A percentile compares a stretch with the other conserved stretches of the same genome.
phyloP scores from a whole-genome alignment of 2,329 filamentous ascomycete genomes.

The Venturiaceae sp. region DNA sequence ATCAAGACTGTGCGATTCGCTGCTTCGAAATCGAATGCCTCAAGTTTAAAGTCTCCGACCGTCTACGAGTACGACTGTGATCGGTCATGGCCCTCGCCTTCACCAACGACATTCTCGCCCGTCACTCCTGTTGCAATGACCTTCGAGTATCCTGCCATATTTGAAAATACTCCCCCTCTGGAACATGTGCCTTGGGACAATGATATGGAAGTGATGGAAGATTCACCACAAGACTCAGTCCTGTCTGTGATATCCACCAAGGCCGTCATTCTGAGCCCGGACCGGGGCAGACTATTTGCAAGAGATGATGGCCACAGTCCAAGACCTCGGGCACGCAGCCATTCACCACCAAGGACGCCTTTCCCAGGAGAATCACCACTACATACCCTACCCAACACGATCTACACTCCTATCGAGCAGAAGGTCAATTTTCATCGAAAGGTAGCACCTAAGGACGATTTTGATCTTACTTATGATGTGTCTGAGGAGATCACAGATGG shows the following conservation, averaged over 20 bases:
- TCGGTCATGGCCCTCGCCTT: not conserved
- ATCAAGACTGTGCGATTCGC: not conserved
- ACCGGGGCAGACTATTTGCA: not conserved
- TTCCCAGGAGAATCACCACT: not conserved
- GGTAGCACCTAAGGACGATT: not conserved
- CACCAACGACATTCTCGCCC: not conserved
- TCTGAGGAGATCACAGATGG: not conserved
- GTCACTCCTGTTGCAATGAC: not conserved
- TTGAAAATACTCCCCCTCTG: not conserved
- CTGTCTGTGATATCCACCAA: not conserved
- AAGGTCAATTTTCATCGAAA: not conserved
- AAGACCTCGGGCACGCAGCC: not conserved
- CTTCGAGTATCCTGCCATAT: not conserved
- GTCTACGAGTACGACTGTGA: not conserved
- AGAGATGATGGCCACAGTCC: not conserved
- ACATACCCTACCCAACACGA: not conserved
- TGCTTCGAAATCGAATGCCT: not conserved
- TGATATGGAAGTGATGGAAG: not conserved
- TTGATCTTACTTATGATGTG: not conserved
- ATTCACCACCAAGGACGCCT: not conserved
- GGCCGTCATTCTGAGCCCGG: not conserved
- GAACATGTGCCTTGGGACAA: not conserved
- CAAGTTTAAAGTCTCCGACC: not conserved
- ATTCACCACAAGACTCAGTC: not conserved
- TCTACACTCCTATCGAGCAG: not conserved